Evolutionary conservation across 2,329 filamentous ascomycete species (phyloP), one percentile per base, ranked within the genome.

Genomic region (Ilyonectria mors-panacis): DNA sequence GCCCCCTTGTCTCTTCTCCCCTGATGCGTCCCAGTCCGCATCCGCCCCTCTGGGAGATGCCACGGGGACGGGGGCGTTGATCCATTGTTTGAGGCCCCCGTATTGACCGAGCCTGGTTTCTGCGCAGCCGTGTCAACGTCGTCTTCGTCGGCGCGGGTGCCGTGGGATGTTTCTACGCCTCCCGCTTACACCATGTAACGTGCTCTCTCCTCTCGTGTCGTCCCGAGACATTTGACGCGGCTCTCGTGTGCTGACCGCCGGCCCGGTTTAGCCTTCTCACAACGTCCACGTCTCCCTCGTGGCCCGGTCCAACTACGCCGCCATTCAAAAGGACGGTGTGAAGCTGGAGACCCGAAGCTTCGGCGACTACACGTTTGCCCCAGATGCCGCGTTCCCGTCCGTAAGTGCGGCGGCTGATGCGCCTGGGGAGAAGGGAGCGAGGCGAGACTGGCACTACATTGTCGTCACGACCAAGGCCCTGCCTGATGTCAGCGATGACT

Each of bases 121-220:
- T 21, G 26, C 54, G 28, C 19, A 74, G 73, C 57, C 75, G 75
- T 53, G 81, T 86, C 28, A 85, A 90, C 70, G 82, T 92, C 63
- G 85, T 93, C 63, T 90, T 93, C 71, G 87, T 93, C 65, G 91
- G 91, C 76, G 91, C 91, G 23, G 91, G 91, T 70, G 91, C 91
- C 67, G 90, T 93, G 47, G 91, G 91, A 62, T 91, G 90, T 62
- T 93, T 93, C 82, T 93, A 93, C 74, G 91, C 89, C 53, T 92
- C 91, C 7, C 85, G 91, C 23, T 84, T 93, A 17, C 89, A 92
- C 72, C 83, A 88, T 72, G 87, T 88, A 80, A 74, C 78, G 73
- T 19, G 44, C n/a, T 21, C 47, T 67, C 35, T 28, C 48, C 30
- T 51, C 28, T 53, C 59, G 45, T 26, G 45, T 59, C n/a, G 37